A percentile compares a stretch with the other conserved stretches of the same genome.
Conservation (phyloP, 1,284 basidiomycete species). For the Trichosporon sp. region DNA sequence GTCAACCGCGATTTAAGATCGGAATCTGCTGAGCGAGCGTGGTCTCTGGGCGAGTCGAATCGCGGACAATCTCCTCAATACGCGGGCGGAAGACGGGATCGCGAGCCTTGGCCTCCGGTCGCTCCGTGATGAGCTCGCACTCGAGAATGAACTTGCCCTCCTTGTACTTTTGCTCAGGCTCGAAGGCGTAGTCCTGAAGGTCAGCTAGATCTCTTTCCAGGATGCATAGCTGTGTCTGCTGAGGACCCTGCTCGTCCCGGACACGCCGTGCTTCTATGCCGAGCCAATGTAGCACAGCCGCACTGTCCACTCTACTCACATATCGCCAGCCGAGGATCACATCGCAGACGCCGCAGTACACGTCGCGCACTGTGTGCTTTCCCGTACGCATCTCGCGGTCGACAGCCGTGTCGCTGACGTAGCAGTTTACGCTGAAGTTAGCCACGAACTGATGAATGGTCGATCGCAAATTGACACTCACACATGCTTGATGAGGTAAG, state of each 20-base stretch:
- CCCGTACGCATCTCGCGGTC: slow-evolving; percentile 96
- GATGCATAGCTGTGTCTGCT: not conserved
- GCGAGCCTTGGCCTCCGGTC: slow-evolving; percentile 28
- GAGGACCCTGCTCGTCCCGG: too few species aligned
- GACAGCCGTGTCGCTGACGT: slow-evolving; percentile 69
- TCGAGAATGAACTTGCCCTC: slow-evolving; percentile 98
- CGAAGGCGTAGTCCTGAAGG: slow-evolving; percentile 82
- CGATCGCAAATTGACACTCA: slow-evolving; percentile 50
- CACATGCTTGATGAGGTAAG: slow-evolving; percentile 89
- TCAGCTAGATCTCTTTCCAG: not conserved
- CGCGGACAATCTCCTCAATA: slow-evolving; percentile 32
- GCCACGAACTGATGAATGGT: not conserved
- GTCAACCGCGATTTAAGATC: not conserved
- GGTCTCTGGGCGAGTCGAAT: not conserved
- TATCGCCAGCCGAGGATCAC: slow-evolving; percentile 95
- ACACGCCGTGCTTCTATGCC: too few species aligned
- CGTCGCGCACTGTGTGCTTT: slow-evolving; percentile 90
- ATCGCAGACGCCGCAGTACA: slow-evolving; percentile 84
- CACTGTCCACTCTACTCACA: slow-evolving; percentile 53
- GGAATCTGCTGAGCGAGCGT: not conserved
- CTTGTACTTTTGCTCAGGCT: slow-evolving; percentile 89
- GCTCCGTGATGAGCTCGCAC: slow-evolving; percentile 65
- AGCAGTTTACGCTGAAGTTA: slow-evolving; percentile 70
- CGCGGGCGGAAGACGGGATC: slow-evolving; percentile 19
- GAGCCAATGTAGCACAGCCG: not conserved